These are phyloP conservation scores for Globisporangium orthogonon DNA, from an alignment of 352 stramenopile genomes.

Conservation along the genomic window DNA sequence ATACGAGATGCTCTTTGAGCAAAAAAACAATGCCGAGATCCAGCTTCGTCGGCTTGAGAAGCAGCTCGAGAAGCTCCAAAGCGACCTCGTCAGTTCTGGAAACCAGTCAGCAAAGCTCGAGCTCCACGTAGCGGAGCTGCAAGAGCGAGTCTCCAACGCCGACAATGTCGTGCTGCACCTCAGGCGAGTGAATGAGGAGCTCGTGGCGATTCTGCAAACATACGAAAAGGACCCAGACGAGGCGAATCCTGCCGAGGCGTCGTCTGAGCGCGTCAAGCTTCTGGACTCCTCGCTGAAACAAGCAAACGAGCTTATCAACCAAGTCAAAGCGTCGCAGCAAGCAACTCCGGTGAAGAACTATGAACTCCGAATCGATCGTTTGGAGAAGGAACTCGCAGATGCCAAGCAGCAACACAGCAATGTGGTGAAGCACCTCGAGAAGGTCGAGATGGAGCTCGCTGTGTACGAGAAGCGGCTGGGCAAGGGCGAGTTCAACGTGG, in stretches of 20 bases:
- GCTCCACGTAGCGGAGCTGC: slow-evolving; percentile 33
- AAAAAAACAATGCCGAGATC: slow-evolving; percentile 46
- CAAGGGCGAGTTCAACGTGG: slow-evolving; percentile 68
- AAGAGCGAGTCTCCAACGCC: slow-evolving; percentile 30
- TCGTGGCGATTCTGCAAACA: slow-evolving; percentile 56
- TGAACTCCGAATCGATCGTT: slow-evolving; percentile 33
- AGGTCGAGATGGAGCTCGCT: slow-evolving; percentile 51
- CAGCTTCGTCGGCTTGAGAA: slow-evolving; percentile 41
- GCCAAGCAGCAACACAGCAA: slow-evolving; percentile 40
- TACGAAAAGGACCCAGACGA: slow-evolving; percentile 51
- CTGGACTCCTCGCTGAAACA: slow-evolving; percentile 46
- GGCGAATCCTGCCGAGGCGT: slow-evolving; percentile 16
- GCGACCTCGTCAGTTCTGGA: slow-evolving; percentile 30
- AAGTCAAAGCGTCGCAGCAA: slow-evolving; percentile 29
- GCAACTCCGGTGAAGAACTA: slow-evolving; percentile 37
- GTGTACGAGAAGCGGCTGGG: slow-evolving; percentile 69
- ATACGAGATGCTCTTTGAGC: slow-evolving; percentile 51
- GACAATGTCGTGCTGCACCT: slow-evolving; percentile 37
- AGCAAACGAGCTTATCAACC: slow-evolving; percentile 37
- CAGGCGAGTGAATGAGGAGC: slow-evolving; percentile 46
- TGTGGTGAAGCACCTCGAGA: slow-evolving; percentile 56
- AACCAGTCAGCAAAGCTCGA: slow-evolving; percentile 45
- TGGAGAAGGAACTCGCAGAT: slow-evolving; percentile 40
- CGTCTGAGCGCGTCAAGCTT: slow-evolving; percentile 26
- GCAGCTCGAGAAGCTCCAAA: slow-evolving; percentile 44